These are phyloP conservation scores for Trametes elegans DNA, from an alignment of 768 basidiomycete genomes.

Conservation along the genomic window DNA sequence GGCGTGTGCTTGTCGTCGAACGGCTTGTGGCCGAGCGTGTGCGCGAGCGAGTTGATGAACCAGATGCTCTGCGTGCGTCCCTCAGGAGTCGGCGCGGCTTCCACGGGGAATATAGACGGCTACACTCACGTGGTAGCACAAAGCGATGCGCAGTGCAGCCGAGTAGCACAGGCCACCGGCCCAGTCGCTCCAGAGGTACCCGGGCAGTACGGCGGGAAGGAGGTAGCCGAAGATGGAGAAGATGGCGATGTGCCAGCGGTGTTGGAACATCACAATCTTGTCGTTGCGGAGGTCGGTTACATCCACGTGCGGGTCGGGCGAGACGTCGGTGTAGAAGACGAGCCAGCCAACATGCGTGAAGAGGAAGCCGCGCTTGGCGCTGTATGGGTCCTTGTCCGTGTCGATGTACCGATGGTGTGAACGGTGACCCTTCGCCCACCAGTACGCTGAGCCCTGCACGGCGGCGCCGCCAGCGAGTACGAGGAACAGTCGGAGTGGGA, in stretches of 20 bases:
- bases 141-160: constrained; percentile 69
- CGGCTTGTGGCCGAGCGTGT: constrained; percentile 90
- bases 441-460: constrained; percentile 94
- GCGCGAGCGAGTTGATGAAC: constrained; percentile 94
- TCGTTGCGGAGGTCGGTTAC: constrained; percentile 82
- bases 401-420: constrained; percentile 97
- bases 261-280: constrained; percentile 82
- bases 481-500: constrained; percentile 80
- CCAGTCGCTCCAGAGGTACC: constrained; percentile 83
- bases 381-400: constrained; percentile 95
- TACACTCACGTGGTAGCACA: constrained; percentile 75
- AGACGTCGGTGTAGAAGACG: constrained; percentile 85
- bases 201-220: constrained; percentile 75
- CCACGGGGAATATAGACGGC: not conserved
- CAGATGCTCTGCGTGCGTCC: constrained; percentile 92
- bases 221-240: constrained; percentile 68
- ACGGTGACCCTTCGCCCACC: constrained; percentile 98
- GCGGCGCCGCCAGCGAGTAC: constrained; percentile 90
- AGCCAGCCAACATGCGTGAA: constrained; percentile 93
- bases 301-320: constrained; percentile 79
- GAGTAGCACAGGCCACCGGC: constrained; percentile 84
- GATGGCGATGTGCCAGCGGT: constrained; percentile 69
- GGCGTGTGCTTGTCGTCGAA: constrained; percentile 97
- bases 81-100: too few species aligned
- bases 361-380: constrained; percentile 83